Conservation (phyloP, 441 rosid species). For the Croton laevigatus region DNA sequence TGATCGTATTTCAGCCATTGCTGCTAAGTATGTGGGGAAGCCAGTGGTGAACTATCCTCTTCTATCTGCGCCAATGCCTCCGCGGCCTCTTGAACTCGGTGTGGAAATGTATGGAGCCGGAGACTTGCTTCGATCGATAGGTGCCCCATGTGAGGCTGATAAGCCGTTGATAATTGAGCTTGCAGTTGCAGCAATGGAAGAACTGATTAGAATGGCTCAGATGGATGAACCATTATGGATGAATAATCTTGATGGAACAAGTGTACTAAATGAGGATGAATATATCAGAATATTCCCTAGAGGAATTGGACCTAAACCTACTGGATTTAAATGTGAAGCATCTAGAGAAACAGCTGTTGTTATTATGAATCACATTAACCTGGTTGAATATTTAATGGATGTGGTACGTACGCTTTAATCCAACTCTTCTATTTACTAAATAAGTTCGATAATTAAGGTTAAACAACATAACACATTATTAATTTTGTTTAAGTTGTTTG, state of each 20-base stretch:
- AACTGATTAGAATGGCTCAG: constrained; percentile 66
- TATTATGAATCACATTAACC: constrained; percentile 56
- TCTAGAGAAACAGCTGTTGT: constrained; percentile 65
- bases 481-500: neutral
- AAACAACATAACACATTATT: too few relatives aligned
- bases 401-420: constrained; percentile 38
- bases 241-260: constrained; percentile 47
- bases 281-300: constrained; percentile 49
- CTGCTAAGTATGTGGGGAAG: constrained; percentile 94
- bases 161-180: constrained; percentile 72
- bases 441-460: neutral
- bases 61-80: constrained; percentile 48
- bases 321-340: constrained; percentile 71
- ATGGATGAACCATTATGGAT: constrained; percentile 80
- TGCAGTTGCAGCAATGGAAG: constrained; percentile 91
- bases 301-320: constrained; percentile 57
- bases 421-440: neutral
- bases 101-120: constrained; percentile 59
- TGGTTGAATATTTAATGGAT: constrained; percentile 82
- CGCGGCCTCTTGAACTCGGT: constrained; percentile 70
- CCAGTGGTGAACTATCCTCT: constrained; percentile 69
- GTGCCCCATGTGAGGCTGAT: constrained; percentile 57
- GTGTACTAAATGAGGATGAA: constrained; percentile 59
- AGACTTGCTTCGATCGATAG: constrained; percentile 65
- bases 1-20: constrained; percentile 80